A percentile compares a stretch with the other conserved stretches of the same genome.
phyloP scores from a whole-genome alignment of 305 asterid species.

The Salvia sclarea region DNA sequence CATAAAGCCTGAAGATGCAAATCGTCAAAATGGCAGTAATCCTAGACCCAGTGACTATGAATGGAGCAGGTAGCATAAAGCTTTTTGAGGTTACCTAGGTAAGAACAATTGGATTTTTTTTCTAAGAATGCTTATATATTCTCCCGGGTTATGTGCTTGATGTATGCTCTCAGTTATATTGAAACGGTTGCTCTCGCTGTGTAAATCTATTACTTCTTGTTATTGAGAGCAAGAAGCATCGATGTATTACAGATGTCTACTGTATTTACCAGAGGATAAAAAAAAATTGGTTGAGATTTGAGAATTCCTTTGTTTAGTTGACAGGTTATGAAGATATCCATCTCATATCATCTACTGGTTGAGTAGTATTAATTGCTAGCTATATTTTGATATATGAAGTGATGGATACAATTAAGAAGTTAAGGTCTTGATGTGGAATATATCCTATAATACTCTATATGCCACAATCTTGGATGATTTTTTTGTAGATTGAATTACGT shows the following conservation, averaged over 20 bases:
- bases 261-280: too few relatives aligned
- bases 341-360: background rate
- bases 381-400: background rate
- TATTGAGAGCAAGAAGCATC: background rate
- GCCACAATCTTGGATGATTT: background rate
- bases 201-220: background rate
- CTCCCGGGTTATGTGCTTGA: background rate
- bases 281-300: background rate
- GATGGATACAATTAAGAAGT: background rate
- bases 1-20: constrained; percentile 66
- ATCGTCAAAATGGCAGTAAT: constrained; percentile 47
- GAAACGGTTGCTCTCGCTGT: background rate
- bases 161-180: constrained; percentile 1
- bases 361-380: background rate
- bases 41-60: constrained; percentile 69
- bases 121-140: background rate
- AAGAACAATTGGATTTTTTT: constrained; percentile 15
- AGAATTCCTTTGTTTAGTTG: background rate
- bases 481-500: background rate
- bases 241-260: background rate
- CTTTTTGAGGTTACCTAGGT: constrained; percentile 32
- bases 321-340: background rate
- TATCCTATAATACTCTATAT: background rate
- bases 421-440: constrained; percentile 13
- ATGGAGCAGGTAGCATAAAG: constrained; percentile 68